These are phyloP conservation scores for Starmerella khaoyaiensis DNA, from an alignment of 805 yeast species.

Conservation along the genomic window DNA sequence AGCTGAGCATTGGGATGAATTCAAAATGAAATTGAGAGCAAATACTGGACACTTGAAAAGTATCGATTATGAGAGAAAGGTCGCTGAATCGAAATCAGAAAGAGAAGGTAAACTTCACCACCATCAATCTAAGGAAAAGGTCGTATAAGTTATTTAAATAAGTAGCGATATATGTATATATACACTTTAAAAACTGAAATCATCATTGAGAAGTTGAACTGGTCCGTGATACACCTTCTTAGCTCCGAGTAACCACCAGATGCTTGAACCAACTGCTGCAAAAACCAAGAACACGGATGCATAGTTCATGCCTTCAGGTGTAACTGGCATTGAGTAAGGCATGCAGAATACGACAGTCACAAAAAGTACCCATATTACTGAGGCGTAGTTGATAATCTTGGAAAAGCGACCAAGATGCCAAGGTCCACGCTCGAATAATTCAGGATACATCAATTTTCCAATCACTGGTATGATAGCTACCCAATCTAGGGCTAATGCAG, in stretches of 20 bases:
- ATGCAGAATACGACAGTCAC: conserved; percentile 21
- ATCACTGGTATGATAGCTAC: conserved; percentile 54
- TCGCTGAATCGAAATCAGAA: conserved; percentile 4
- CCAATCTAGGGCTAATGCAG: conserved; percentile 56
- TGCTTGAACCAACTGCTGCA: conserved; percentile 7
- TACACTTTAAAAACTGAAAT: not conserved
- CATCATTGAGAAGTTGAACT: not conserved
- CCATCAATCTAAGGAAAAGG: not conserved
- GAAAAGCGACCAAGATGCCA: conserved; percentile 46
- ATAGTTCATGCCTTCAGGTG: conserved; percentile 22
- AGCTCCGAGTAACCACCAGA: conserved; percentile 21
- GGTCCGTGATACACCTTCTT: conserved; percentile 15
- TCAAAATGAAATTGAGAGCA: conserved; percentile 16
- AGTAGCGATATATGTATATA: too few species aligned
- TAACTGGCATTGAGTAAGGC: conserved; percentile 22
- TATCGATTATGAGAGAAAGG: conserved; percentile 2
- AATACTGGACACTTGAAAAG: conserved; percentile 3
- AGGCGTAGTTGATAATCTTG: conserved; percentile 12
- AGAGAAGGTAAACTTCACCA: not conserved
- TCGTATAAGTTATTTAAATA: too few species aligned
- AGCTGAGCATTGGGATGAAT: conserved; percentile 41
- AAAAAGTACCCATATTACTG: conserved; percentile 20
- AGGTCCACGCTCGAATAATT: conserved; percentile 49
- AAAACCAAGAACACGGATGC: conserved; percentile 22
- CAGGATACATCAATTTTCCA: conserved; percentile 44